phyloP scores from a whole-genome alignment of 106 monocot species.

The Phalaenopsis equestris region DNA sequence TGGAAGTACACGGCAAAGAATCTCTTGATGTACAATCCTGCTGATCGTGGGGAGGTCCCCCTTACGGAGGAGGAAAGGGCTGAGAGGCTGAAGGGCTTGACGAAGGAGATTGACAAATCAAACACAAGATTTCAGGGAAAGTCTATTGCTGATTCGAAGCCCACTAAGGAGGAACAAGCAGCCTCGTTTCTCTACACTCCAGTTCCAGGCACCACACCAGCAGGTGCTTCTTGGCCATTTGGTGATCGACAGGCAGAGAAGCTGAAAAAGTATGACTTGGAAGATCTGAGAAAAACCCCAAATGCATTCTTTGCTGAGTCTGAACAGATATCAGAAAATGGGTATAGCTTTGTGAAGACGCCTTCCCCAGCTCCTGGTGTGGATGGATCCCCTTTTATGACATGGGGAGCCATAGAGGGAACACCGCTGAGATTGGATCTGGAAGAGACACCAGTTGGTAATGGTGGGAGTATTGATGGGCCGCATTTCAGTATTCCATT shows the following conservation, averaged over 20 bases:
- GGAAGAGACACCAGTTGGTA: constrained; percentile 41
- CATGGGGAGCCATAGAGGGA: constrained; percentile 98
- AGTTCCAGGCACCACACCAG: constrained; percentile 67
- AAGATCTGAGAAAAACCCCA: constrained; percentile 85
- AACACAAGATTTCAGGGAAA: constrained; percentile 73
- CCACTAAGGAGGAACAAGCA: constrained; percentile 39
- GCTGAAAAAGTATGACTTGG: constrained; percentile 71
- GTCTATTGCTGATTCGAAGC: constrained; percentile 19
- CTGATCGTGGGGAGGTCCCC: constrained; percentile 46
- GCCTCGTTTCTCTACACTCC: constrained; percentile 46
- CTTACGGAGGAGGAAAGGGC: constrained; percentile 67
- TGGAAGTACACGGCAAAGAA: constrained; percentile 92
- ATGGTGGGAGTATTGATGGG: constrained; percentile 49
- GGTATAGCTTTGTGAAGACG: constrained; percentile 83
- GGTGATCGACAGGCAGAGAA: constrained; percentile 58
- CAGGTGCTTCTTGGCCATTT: constrained; percentile 72
- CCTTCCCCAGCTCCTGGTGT: constrained; percentile 86
- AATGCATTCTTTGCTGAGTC: constrained; percentile 75
- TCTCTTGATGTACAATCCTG: constrained; percentile 75
- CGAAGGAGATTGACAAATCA: constrained; percentile 63
- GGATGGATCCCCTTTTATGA: constrained; percentile 92
- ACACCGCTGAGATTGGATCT: constrained; percentile 80
- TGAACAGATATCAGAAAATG: constrained; percentile 59
- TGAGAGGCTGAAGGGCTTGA: constrained; percentile 54
- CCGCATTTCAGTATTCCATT: constrained; percentile 72